Evolutionary conservation across 371 early-diverging fungal genomes (phyloP).

Genomic region (Mortierella sp.): DNA sequence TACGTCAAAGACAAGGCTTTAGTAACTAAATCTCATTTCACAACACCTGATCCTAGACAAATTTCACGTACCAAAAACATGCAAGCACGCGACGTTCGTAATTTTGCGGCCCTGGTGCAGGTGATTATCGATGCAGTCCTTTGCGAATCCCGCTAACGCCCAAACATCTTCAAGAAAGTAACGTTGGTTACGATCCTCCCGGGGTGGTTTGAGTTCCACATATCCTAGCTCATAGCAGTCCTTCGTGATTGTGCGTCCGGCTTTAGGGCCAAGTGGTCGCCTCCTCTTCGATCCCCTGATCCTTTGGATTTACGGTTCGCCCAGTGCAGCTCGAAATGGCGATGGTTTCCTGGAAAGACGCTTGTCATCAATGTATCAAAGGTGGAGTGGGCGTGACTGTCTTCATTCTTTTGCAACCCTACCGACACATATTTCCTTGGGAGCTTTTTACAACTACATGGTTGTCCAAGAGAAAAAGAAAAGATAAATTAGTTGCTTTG

Average conservation of each 20-base stretch:
- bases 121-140: constrained; percentile 5
- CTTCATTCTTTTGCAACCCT: too few species aligned
- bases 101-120: constrained; percentile 2
- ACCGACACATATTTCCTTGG: too few species aligned
- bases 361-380: too few species aligned
- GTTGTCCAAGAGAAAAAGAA: too few species aligned
- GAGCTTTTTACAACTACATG: too few species aligned
- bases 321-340: too few species aligned
- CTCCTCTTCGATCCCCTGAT: constrained; percentile 4
- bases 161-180: constrained; percentile 6
- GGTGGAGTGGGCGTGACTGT: too few species aligned
- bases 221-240: constrained; percentile 4
- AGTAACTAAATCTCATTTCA: too few species aligned
- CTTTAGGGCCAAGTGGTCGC: constrained; percentile 3
- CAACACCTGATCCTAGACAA: too few species aligned
- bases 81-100: constrained; percentile 1
- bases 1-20: too few species aligned
- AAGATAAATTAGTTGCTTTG: too few species aligned
- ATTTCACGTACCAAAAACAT: constrained; percentile 9
- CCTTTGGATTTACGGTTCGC: constrained; percentile 2
- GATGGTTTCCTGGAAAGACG: too few species aligned
- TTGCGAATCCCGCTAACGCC: constrained; percentile 1
- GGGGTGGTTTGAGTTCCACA: neutral
- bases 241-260: constrained; percentile 5
- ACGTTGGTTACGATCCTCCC: constrained; percentile 1